Base-by-base conservation (phyloP, 2,329 filamentous ascomycete genomes). In the Neofusicoccum parvum region DNA sequence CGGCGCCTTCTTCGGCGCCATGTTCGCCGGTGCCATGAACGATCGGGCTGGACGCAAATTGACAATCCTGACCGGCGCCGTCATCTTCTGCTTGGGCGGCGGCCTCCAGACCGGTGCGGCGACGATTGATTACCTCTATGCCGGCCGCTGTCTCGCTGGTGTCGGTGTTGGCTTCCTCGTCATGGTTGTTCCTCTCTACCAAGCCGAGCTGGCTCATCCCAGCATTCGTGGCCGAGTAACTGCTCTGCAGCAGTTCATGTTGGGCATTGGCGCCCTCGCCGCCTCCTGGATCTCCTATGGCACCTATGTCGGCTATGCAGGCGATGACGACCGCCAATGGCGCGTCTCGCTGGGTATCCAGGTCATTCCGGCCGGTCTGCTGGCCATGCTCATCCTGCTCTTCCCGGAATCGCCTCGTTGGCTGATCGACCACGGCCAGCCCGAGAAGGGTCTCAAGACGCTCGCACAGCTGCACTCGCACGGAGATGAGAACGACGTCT, bases 191-290 rank as follows among this genome's bases (percentile, higher is more conserved):
- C 87, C 91, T 2, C 77, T 94, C 0, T 94, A 93, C 74, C 91
- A 94, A 74, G 90, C 90, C 23, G 92, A 95, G 72, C 83, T 94
- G 27, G 88, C 89, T 3, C 92, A 94, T 74, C 92, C 92, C 1
- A 85, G 84, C 66, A 94, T 94, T 71, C 86, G 92, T 75, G 92
- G 91, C 12, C 82, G 88, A 68, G 85, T 95, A 37, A 93, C 90
- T 0, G 86, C 87, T 36, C 81, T 94, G 3, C 91, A 94, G 75
- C 91, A 94, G 71, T 93, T 94, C 73, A 94, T 94, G 90, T 76
- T 94, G 60, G 91, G 91, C 1, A 85, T 94, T 34, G 92, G 92
- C 65, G 81, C 90, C 15, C 83, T 95, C 1, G 79, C 88, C 15
- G 91, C 92, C 0, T 84, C 87, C 0, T 93, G 91, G 90, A 87